Conservation (phyloP, 2,329 filamentous ascomycete species). For the Cyphellophora europaea region DNA sequence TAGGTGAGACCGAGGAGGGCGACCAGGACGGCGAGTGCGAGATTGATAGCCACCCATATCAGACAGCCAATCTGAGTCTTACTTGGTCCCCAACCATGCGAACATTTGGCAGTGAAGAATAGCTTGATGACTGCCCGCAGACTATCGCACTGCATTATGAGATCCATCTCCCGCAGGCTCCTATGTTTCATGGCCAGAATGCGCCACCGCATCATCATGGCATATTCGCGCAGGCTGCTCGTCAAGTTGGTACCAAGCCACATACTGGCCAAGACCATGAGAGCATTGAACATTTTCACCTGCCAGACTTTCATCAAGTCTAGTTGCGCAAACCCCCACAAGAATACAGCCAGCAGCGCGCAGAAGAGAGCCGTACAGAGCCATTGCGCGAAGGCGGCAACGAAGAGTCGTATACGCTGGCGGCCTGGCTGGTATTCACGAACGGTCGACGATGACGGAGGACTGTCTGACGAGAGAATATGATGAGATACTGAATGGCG, state of each 20-base stretch:
- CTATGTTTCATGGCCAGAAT: slow-evolving; percentile 17
- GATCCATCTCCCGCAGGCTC: slow-evolving; percentile 16
- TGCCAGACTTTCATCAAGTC: slow-evolving; percentile 10
- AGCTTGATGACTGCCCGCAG: slow-evolving; percentile 15
- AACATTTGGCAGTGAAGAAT: slow-evolving; percentile 9
- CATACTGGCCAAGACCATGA: slow-evolving; percentile 15
- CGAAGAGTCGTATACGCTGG: slow-evolving; percentile 13
- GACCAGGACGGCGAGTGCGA: slow-evolving; percentile 14
- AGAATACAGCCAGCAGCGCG: slow-evolving; percentile 10
- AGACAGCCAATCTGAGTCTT: slow-evolving; percentile 14
- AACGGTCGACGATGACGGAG: slow-evolving; percentile 6
- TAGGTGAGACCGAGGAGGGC: slow-evolving; percentile 18
- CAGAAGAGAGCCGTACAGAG: slow-evolving; percentile 12
- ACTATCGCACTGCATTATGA: slow-evolving; percentile 17
- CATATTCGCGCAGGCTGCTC: slow-evolving; percentile 14
- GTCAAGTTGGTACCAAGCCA: slow-evolving; percentile 15
- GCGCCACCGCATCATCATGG: slow-evolving; percentile 16
- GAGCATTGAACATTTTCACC: slow-evolving; percentile 18
- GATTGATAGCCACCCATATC: slow-evolving; percentile 13
- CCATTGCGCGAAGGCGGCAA: slow-evolving; percentile 12
- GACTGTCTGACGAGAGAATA: not conserved
- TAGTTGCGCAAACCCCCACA: slow-evolving; percentile 9
- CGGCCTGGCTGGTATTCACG: slow-evolving; percentile 13
- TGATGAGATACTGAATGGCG: slow-evolving; percentile 13
- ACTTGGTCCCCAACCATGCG: slow-evolving; percentile 5